Conservation (phyloP, 495 filamentous ascomycete genomes). For the Rostrohypoxylon terebratum region DNA sequence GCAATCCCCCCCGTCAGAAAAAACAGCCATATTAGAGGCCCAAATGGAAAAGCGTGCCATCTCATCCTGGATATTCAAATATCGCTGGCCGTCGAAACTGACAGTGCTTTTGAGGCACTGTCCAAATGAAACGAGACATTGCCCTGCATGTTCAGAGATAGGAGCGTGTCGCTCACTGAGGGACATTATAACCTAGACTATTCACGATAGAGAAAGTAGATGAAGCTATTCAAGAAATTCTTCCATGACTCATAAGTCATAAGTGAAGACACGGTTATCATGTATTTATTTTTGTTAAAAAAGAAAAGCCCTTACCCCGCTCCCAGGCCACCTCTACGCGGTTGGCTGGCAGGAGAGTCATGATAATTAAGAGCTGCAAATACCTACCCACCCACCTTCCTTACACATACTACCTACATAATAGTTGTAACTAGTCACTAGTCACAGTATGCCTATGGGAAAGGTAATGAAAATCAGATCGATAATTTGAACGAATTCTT, state of each 20-base stretch:
- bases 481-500: too few relatives aligned
- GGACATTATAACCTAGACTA: not conserved
- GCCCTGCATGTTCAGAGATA: constrained; percentile 1
- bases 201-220: not conserved
- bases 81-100: not conserved
- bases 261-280: too few relatives aligned
- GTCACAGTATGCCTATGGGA: too few relatives aligned
- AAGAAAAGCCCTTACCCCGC: too few relatives aligned
- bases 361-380: too few relatives aligned
- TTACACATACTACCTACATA: too few relatives aligned
- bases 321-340: too few relatives aligned
- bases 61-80: constrained; percentile 16
- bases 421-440: too few relatives aligned
- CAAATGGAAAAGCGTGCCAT: constrained; percentile 23
- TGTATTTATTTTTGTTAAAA: too few relatives aligned
- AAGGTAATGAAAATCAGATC: too few relatives aligned
- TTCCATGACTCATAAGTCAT: not conserved
- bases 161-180: not conserved
- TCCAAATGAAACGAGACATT: constrained; percentile 11
- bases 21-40: constrained; percentile 23
- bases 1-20: constrained; percentile 2
- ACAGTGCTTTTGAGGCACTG: not conserved
- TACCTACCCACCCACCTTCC: too few relatives aligned
- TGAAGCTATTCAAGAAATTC: not conserved
- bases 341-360: too few relatives aligned